Percentiles rank a stretch among this genome's conserved stretches.
Conservation (phyloP, 2,329 filamentous ascomycete species). For the Colletotrichum eremochloae region DNA sequence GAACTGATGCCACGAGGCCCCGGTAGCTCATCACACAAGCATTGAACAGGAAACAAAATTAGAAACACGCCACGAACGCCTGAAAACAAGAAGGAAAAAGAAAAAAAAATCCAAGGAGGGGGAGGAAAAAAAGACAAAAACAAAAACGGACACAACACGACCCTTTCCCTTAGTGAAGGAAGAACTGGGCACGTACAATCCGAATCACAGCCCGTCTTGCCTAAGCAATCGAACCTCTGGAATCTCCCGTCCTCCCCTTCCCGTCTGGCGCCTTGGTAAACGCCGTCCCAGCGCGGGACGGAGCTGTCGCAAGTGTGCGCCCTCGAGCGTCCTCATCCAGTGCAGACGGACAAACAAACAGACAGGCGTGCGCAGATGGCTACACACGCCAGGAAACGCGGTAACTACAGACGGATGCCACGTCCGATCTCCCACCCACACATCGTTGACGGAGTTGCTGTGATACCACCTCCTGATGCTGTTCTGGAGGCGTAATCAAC, state of each 20-base stretch:
- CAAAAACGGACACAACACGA: background rate
- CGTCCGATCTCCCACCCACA: background rate
- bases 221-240: no score
- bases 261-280: no score
- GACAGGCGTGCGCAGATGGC: no score
- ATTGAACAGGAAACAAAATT: background rate
- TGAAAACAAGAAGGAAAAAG: background rate
- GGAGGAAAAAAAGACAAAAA: background rate
- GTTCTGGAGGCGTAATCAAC: no score
- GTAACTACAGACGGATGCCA: no score
- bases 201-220: background rate
- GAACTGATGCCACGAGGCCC: background rate
- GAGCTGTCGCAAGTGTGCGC: no score
- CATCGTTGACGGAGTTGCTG: background rate
- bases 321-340: no score
- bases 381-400: no score
- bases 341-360: no score
- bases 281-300: no score
- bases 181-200: background rate
- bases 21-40: background rate
- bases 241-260: no score
- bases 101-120: background rate
- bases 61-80: background rate
- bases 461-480: background rate
- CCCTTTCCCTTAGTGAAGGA: background rate